Evolutionary conservation across 2,329 filamentous ascomycete genomes (phyloP), one percentile per base, ranked within the genome.

Genomic region (Exserohilum turcica): DNA sequence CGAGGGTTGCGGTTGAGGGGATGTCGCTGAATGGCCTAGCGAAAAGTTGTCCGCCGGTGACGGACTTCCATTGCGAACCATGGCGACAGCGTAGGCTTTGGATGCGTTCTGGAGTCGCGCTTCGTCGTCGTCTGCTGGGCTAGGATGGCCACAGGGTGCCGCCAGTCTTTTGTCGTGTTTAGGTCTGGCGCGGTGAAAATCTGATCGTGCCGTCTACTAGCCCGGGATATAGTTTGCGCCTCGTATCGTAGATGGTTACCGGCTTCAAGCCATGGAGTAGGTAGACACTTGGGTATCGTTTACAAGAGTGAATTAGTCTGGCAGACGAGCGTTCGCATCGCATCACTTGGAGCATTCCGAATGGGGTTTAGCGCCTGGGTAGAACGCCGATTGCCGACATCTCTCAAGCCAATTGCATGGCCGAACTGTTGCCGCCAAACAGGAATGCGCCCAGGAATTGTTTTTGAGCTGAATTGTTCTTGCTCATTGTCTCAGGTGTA

Each of bases 1-100:
- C 35, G 91, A 93, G 40, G 84, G 79, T 52, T 78, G 78, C 29
- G 76, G 75, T 53, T 77, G 79, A 53, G 80, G 78, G 12, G 77
- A 78, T 44, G 74, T 70, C 36, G 73, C 71, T 42, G 67, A 70
- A 35, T 73, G 72, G 43, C 71, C 71, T 19, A 72, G 62, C 43
- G 71, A 66, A 48, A 74, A 70, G 40, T 66, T 66, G 51, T 73
- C 73, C 53, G 64, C 65, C 40, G 72, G 71, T 53, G 72, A 73
- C 8, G 69, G 66, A 56, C 74, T 76, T 40, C 68, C 67, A 55
- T 72, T 72, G 47, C 73, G 71, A 12, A 72, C 74, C 74, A 77
- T 77, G 52, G 50, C 47, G 54, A 45, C 35, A 52, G 46, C 36
- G 33, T 21, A 35, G 36, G 24, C 39, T 37, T 37, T 37, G 29